Conservation (phyloP, 2,329 filamentous ascomycete genomes). For the Penicillium sp. region DNA sequence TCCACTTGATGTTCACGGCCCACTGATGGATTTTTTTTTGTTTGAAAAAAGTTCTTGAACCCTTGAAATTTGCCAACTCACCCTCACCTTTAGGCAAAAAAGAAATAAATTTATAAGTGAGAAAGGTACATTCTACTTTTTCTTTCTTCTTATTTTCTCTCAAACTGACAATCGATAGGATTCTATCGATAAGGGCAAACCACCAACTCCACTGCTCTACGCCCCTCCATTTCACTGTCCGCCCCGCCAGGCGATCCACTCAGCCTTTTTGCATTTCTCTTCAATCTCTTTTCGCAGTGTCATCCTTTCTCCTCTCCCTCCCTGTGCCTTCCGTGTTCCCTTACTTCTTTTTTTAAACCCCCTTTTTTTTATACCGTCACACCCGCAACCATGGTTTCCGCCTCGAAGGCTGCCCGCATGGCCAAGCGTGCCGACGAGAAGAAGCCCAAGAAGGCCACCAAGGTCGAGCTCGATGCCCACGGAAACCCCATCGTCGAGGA, state of each 20-base stretch:
- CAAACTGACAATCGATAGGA: conserved; percentile 16
- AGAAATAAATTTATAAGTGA: background rate
- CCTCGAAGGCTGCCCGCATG: conserved; percentile 67
- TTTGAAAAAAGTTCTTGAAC: background rate
- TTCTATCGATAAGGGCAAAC: conserved; percentile 46
- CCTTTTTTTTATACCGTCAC: conserved; percentile 15
- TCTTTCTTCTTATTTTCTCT: background rate
- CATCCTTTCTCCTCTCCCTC: conserved; percentile 13
- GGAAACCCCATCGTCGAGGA: conserved; percentile 54
- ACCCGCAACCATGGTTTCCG: conserved; percentile 59
- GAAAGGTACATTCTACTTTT: background rate
- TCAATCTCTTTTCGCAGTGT: conserved; percentile 26
- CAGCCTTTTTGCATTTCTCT: conserved; percentile 36
- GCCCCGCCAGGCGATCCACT: conserved; percentile 37
- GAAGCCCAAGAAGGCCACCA: conserved; percentile 57
- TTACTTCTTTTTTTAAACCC: conserved; percentile 12
- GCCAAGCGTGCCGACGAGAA: conserved; percentile 65
- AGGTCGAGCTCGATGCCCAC: conserved; percentile 69
- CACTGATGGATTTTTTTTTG: conserved; percentile 12
- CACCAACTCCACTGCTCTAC: conserved; percentile 23
- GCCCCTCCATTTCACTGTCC: conserved; percentile 30
- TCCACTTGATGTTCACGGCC: background rate
- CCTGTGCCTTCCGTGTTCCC: conserved; percentile 11
- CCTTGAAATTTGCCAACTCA: background rate
- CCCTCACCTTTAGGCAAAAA: background rate